Base-by-base conservation (phyloP, 352 stramenopile species). In the Pythium inflatum region DNA sequence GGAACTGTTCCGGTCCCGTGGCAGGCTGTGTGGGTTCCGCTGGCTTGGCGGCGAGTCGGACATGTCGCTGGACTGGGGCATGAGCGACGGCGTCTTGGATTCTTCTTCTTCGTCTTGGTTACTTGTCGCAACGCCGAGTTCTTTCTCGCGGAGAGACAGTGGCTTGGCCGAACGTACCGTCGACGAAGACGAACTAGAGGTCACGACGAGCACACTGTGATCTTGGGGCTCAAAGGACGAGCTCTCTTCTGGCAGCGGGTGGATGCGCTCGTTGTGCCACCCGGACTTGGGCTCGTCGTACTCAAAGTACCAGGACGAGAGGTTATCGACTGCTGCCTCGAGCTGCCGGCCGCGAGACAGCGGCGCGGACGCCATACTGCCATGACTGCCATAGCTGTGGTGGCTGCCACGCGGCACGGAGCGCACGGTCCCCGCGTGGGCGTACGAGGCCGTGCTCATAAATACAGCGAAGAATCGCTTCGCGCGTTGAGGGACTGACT, bases 261-360 rank as follows among this genome's bases (percentile, higher is more conserved):
- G 36, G 55, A 68, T 63, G 46, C 48, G 46, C 41, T 71, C 46
- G 13, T 27, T 69, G 68, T 77, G 64, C 70, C 70, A 76, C 8
- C 71, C 46, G 56, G 68, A 58, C 24, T 65, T 57, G 58, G 53
- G 62, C 62, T 79, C 46, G 66, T 70, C 71, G 34, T 74, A 59
- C 30, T 74, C 80, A 68, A 93, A 91, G 64, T 88, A 90, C 81
- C 81, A 90, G 30, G 80, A 71, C 2, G 85, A 82, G 27, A 93
- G 68, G 68, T 76, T 83, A 49, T 93, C 85, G 14, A 93, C 80
- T 12, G 77, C 85, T 12, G 77, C 83, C 58, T 93, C 85, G 54
- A 93, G 81, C 62, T 90, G 80, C 54, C 77, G 75, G 49, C 83
- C 83, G 41, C 85, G 83, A 11, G 83, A 89, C 31, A 55, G 48